Base-by-base conservation (phyloP, 2,329 filamentous ascomycete genomes). In the Chaetomium strumarium region DNA sequence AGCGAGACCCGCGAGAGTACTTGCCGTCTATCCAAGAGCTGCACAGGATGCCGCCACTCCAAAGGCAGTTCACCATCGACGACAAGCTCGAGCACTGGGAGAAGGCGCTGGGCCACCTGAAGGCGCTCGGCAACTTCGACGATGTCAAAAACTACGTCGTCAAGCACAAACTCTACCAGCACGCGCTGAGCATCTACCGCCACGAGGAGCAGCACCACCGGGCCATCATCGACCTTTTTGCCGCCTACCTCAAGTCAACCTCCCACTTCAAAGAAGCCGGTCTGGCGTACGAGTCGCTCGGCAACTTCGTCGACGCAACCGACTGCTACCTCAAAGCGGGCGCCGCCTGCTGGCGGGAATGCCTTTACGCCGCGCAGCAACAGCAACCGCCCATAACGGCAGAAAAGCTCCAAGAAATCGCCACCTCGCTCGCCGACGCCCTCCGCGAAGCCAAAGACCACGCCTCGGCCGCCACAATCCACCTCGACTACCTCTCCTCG, bases 1-100 rank as follows among this genome's bases (percentile, higher is more conserved):
- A 99, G 69, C 89, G 92, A 66, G 93, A 99, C 62, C 93, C 93
- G 1, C 78, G 90, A 60, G 93, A 99, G 68, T 99, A 99, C 62
- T 80, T 97, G 8, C 93, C 93, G 4, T 97, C 97, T 65, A 82
- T 99, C 46, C 91, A 96, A 64, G 84, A 84, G 34, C 78, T 99
- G 2, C 89, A 96, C 66, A 78, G 84, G 55, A 78, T 95, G 60
- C 72, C 86, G 0, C 76, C 81, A 11, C 68, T 87, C 11, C 83
- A 90, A 17, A 83, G 89, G 40, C 80, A 84, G 48, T 96, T 91
- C 61, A 82, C 83, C 39, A 95, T 99, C 48, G 93, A 99, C 65
- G 86, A 97, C 63, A 84, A 96, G 64, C 81, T 99, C 4, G 80
- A 79, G 33, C 85, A 90, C 13, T 79, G 84, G 43, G 69, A 74